phyloP scores from a whole-genome alignment of 78 protist genomes.

The Trichosphaerium sp. region DNA sequence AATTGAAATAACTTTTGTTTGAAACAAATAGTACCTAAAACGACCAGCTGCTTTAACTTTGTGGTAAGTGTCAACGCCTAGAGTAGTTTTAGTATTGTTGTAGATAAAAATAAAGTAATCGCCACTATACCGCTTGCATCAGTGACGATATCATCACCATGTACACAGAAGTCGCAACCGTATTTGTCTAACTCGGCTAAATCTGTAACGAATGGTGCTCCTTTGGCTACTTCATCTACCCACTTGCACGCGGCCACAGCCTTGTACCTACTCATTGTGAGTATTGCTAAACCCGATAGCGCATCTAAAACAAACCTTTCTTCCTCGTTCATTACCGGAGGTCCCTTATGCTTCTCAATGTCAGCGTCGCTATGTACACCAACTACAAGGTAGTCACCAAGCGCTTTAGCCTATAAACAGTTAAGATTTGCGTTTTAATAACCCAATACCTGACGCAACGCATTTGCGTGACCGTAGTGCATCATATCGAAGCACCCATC shows the following conservation, averaged over 20 bases:
- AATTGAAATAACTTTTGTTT: background rate
- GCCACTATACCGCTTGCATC: conserved; percentile 59
- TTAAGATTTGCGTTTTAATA: background rate
- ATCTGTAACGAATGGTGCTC: conserved; percentile 63
- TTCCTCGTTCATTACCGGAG: conserved; percentile 79
- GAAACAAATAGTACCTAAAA: conserved; percentile 6
- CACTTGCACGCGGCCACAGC: conserved; percentile 87
- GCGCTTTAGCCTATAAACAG: conserved; percentile 32
- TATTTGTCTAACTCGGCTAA: conserved; percentile 32
- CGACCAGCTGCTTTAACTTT: conserved; percentile 64
- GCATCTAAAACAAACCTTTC: no score
- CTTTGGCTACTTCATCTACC: conserved; percentile 88
- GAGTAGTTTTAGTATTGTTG: no score
- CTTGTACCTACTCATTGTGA: no score
- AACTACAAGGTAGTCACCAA: conserved; percentile 69
- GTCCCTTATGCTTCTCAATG: conserved; percentile 73
- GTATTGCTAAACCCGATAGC: no score
- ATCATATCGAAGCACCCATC: conserved; percentile 88
- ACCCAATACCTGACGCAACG: conserved; percentile 46
- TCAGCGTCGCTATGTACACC: conserved; percentile 88
- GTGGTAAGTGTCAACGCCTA: conserved; percentile 76
- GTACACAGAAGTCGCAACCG: conserved; percentile 52
- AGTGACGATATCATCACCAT: conserved; percentile 70
- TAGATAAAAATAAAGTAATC: conserved; percentile 9
- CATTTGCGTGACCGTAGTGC: conserved; percentile 88